Evolutionary conservation across 2,329 filamentous ascomycete genomes (phyloP), one percentile per base, ranked within the genome.

Genomic region (Xylaria sp.): DNA sequence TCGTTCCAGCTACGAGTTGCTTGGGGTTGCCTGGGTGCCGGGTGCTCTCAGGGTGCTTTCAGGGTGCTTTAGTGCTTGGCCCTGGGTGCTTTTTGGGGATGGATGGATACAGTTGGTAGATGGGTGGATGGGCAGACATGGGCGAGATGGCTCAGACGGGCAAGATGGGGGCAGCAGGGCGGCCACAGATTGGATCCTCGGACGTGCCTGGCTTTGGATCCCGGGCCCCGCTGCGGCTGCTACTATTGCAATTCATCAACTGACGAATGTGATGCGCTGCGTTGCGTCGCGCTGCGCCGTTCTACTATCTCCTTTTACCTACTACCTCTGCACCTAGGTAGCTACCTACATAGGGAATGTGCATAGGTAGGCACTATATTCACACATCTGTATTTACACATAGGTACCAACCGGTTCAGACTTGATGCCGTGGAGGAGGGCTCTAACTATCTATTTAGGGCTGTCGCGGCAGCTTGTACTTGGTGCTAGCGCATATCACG

Each of bases 71-170:
- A 19, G 5, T 26, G 24, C 24, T 26, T 26, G 17, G 22, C 17
- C 7, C 41, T 17, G 24, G 42, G 42, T 45, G 26, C 16, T 20
- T 17, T 26, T 39, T 50, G 45, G 46, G 16, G 29, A 55, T 43
- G 49, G 43, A n/a, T n/a, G n/a, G n/a, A n/a, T n/a, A n/a, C n/a
- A n/a, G n/a, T n/a, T n/a, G n/a, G n/a, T n/a, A n/a, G 52, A 50
- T 51, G 48, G 51, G 45, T 50, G 18, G 46, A 26, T 9, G 11
- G 29, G 29, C 5, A 34, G 29, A 34, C 29, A 34, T 53, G 41
- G 29, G 24, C 57, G 54, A 57, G 48, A 21, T 57, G 57, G 56
- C 44, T 56, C 48, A 37, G 50, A 48, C 48, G 48, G 57, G 45
- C 29, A 34, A 13, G 6, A 34, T 34, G 29, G 29, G 29, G 29